Base-by-base conservation (phyloP, 345 rosid species). In the Firmiana major region DNA sequence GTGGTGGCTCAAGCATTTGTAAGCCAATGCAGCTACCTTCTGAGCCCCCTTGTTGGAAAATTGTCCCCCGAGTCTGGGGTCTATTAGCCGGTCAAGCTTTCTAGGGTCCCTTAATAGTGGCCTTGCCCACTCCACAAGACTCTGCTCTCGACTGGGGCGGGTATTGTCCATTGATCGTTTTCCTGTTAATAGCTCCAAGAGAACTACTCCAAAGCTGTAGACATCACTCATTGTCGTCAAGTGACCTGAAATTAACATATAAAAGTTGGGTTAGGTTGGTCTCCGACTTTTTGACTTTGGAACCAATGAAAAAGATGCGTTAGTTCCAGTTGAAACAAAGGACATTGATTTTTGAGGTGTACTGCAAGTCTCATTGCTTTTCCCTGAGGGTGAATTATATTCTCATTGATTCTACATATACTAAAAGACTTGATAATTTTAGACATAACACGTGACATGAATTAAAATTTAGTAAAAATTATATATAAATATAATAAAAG, bases 141-240 rank as follows among this genome's bases (percentile, higher is more conserved):
- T 87, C 69, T 86, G 91, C 73, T 83, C 89, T 64, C 83, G 75
- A 19, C 87, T 70, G 24, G 84, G 79, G 3, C 97, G 87, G 0
- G 71, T 84, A 31, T 63, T 89, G 74, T 90, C 96, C 81, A 92
- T 38, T 0, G 97, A 81, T 38, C 86, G 81, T 79, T 74, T 90
- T 0, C 93, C 98, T 0, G 91, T 87, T 34, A 93, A 68, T 36
- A 91, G 78, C 73, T 93, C 98, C 16, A 93, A 38, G 51, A 93
- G 75, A 68, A 91, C 98, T 0, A 85, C 98, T 36, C 98, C 97
- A 26, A 91, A 93, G 74, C 98, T 84, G 64, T 86, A 93, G 54
- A 90, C 93, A 28, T 91, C 94, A 36, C 91, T 93, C 89, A 81
- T 87, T 9, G 83, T 89, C 31, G 98, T 91, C 72, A 93, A 80